A percentile compares a stretch with the other conserved stretches of the same genome.
phyloP scores from a whole-genome alignment of 805 yeast species.

The Candida odintsovae region DNA sequence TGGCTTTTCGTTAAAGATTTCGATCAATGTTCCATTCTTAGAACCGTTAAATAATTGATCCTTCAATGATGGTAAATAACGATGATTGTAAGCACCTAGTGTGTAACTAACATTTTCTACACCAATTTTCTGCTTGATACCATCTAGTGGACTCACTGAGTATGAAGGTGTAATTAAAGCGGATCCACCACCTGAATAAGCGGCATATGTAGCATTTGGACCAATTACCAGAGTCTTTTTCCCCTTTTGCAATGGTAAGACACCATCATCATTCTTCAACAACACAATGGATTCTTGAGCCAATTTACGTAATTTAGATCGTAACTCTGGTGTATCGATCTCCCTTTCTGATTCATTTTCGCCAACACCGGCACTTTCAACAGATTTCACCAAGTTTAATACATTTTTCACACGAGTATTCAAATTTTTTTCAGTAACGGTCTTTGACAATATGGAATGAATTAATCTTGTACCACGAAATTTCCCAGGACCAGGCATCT shows the following conservation, averaged over 20 bases:
- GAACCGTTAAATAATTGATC: conserved; percentile 6
- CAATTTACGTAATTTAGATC: conserved; percentile 34
- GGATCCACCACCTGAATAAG: conserved; percentile 59
- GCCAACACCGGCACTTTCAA: too few relatives aligned
- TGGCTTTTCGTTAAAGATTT: conserved; percentile 20
- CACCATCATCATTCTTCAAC: conserved; percentile 43
- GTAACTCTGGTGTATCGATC: conserved; percentile 39
- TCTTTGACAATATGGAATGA: too few relatives aligned
- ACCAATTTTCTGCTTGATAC: conserved; percentile 29
- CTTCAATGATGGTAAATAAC: conserved; percentile 23
- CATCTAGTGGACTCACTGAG: conserved; percentile 42
- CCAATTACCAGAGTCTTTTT: conserved; percentile 49
- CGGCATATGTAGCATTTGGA: conserved; percentile 47
- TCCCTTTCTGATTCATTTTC: too few relatives aligned
- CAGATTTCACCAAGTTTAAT: too few relatives aligned
- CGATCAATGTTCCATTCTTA: conserved; percentile 16
- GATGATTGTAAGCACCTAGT: conserved; percentile 32
- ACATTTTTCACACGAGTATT: too few relatives aligned
- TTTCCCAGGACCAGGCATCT: conserved; percentile 55
- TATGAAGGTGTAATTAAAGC: conserved; percentile 46
- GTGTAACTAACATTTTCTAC: conserved; percentile 21
- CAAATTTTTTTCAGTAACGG: too few relatives aligned
- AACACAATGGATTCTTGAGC: conserved; percentile 51
- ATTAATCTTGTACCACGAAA: too few relatives aligned
- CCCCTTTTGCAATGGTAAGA: conserved; percentile 41